Percentiles rank a stretch among this genome's conserved stretches.
phyloP scores from a whole-genome alignment of 352 stramenopile species.

The Plasmopara halstedii region DNA sequence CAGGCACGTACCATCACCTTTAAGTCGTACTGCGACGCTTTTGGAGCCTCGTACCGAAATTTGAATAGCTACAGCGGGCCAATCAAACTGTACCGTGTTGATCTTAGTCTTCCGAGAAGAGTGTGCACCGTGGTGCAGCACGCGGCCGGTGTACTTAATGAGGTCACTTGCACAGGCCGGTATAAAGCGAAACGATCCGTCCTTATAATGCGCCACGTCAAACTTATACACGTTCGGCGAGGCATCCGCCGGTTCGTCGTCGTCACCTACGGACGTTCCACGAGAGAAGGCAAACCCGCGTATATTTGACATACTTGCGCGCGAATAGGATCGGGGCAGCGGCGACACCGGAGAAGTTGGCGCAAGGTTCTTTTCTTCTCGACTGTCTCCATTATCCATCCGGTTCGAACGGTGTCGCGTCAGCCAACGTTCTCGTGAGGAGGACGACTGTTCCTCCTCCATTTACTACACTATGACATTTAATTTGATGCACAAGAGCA shows the following conservation, averaged over 20 bases:
- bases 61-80: conserved; percentile 59
- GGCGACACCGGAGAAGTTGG: conserved; percentile 13
- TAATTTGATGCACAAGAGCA: conserved; percentile 1
- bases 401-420: conserved; percentile 10
- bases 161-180: conserved; percentile 61
- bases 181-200: conserved; percentile 57
- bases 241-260: conserved; percentile 10
- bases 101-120: conserved; percentile 67
- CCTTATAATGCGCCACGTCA: conserved; percentile 69
- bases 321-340: conserved; percentile 17
- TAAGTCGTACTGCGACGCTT: conserved; percentile 70
- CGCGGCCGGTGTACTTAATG: conserved; percentile 63
- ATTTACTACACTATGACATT: conserved; percentile 2
- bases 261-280: conserved; percentile 28
- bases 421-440: conserved; percentile 18
- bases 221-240: conserved; percentile 67
- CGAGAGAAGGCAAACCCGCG: conserved; percentile 21
- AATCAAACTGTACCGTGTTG: conserved; percentile 85
- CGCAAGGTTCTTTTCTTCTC: conserved; percentile 9
- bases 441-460: conserved; percentile 9
- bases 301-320: conserved; percentile 16
- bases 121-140: conserved; percentile 64
- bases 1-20: conserved; percentile 58
- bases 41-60: conserved; percentile 49
- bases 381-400: conserved; percentile 13